phyloP scores from a whole-genome alignment of 805 yeast genomes.

The Saccharomycopsis microspora region DNA sequence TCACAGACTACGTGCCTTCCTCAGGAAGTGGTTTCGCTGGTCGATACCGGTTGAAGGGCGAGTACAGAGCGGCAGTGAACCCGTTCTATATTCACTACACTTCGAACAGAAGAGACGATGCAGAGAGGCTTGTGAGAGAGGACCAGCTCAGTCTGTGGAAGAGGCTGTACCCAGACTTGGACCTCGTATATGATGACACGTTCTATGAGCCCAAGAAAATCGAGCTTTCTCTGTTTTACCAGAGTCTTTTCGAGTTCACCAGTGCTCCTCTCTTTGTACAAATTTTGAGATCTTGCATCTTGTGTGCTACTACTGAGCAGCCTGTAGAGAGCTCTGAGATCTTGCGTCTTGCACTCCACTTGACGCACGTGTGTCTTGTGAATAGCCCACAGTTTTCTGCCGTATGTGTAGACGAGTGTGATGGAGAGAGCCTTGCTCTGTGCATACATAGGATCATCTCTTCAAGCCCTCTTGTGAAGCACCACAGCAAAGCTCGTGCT shows the following conservation, averaged over 20 bases:
- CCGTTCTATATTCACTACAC: slow-evolving; percentile 76
- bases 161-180: slow-evolving; percentile 21
- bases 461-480: no score
- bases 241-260: slow-evolving; percentile 38
- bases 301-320: slow-evolving; percentile 30
- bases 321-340: slow-evolving; percentile 36
- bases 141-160: background rate
- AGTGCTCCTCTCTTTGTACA: slow-evolving; percentile 40
- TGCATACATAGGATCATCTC: no score
- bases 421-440: slow-evolving; percentile 18
- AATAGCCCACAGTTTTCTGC: background rate
- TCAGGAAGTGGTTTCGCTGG: slow-evolving; percentile 48
- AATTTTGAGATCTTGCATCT: slow-evolving; percentile 28
- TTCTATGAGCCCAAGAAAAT: slow-evolving; percentile 43
- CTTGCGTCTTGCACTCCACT: slow-evolving; percentile 47
- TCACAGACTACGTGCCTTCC: slow-evolving; percentile 57
- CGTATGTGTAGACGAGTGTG: slow-evolving; percentile 19
- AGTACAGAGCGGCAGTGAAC: slow-evolving; percentile 45
- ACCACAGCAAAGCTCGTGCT: background rate
- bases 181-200: slow-evolving; percentile 33
- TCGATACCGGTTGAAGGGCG: slow-evolving; percentile 52
- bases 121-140: slow-evolving; percentile 51
- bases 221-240: slow-evolving; percentile 27
- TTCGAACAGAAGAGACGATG: slow-evolving; percentile 75
- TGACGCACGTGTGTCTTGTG: slow-evolving; percentile 52